Percentiles rank a stretch among this genome's conserved stretches.
Evolutionary conservation across 371 early-diverging fungal species (phyloP).

Genomic region (Amoeboaphelidium protococcarum): DNA sequence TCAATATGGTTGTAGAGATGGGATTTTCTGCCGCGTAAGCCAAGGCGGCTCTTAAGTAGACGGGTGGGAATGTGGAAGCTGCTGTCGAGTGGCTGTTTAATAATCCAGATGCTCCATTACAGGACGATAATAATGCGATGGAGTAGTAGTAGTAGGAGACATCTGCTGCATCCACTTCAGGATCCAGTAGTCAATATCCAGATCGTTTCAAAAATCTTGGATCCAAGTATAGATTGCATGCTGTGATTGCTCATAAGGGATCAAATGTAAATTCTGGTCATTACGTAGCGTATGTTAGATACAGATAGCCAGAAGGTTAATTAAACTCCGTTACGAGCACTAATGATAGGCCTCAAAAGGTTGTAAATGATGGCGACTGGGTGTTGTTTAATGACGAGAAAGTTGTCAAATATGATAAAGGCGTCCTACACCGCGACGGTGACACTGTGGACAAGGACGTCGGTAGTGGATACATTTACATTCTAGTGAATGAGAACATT

Average conservation of each 20-base stretch:
- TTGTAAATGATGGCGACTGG: neutral
- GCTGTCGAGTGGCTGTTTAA: too few species aligned
- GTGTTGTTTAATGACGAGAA: neutral
- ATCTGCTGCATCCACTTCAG: too few species aligned
- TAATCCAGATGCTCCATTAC: too few species aligned
- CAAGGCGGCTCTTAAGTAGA: too few species aligned
- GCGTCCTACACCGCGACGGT: neutral
- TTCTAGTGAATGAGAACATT: neutral
- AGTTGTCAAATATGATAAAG: neutral
- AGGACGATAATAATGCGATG: too few species aligned
- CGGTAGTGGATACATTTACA: neutral
- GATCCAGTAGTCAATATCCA: too few species aligned
- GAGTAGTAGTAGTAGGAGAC: too few species aligned
- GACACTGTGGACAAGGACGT: too few species aligned
- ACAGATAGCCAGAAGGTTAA: neutral
- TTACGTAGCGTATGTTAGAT: neutral
- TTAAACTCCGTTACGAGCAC: neutral
- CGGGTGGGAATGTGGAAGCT: too few species aligned
- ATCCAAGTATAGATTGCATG: neutral
- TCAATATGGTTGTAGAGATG: too few species aligned
- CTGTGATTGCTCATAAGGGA: neutral
- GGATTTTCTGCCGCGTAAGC: too few species aligned
- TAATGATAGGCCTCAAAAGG: neutral
- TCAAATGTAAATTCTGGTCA: neutral
- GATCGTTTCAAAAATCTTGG: too few species aligned